phyloP scores from a whole-genome alignment of 2,329 filamentous ascomycete species.

The Sclerotinia subarctica region DNA sequence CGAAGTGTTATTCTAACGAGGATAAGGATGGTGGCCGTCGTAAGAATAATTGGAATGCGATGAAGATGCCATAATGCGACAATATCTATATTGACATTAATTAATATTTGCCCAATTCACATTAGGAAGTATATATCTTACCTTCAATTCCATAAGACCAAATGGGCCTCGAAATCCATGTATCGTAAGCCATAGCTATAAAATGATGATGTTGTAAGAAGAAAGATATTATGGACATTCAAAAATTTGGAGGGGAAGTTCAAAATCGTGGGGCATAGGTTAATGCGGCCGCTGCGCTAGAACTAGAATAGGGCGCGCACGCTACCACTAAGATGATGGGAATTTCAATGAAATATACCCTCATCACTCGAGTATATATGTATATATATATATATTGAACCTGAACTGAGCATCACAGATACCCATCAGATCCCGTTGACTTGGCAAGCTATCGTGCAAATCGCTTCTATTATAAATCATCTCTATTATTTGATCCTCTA shows the following conservation, averaged over 20 bases:
- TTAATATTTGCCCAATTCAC: not conserved
- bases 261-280: constrained; percentile 4
- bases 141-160: constrained; percentile 27
- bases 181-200: constrained; percentile 8
- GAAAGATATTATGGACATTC: not conserved
- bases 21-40: constrained; percentile 40
- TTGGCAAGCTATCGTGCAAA: no score
- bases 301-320: not conserved
- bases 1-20: constrained; percentile 38
- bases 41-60: constrained; percentile 45
- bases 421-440: no score
- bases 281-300: constrained; percentile 1
- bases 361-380: no score
- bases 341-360: not conserved
- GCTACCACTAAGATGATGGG: not conserved
- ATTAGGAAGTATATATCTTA: constrained; percentile 14
- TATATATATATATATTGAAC: no score
- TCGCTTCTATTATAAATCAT: no score
- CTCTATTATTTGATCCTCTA: no score
- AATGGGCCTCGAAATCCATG: constrained; percentile 25
- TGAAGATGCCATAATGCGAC: constrained; percentile 46
- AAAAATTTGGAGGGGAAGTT: constrained; percentile 18
- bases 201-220: not conserved
- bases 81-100: constrained; percentile 28
- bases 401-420: no score